Evolutionary conservation across 257 asterid genomes (phyloP).

Genomic region (Ligustrum vulgare): DNA sequence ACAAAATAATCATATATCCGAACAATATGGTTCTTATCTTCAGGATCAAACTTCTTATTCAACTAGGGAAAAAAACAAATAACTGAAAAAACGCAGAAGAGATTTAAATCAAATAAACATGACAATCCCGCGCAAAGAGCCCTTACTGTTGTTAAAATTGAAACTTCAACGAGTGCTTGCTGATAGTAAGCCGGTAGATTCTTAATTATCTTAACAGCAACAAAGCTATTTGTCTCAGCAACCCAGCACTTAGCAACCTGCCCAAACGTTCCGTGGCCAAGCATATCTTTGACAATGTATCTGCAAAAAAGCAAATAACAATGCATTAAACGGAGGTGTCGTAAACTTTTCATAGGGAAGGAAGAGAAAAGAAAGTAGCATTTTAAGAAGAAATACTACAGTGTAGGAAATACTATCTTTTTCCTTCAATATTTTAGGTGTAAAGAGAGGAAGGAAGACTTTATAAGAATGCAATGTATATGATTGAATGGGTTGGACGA

Average conservation of each 20-base stretch:
- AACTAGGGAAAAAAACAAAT: slow-evolving; percentile 49
- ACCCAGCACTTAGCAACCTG: slow-evolving; percentile 99
- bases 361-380: slow-evolving; percentile 15
- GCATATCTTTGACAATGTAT: slow-evolving; percentile 87
- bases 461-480: not conserved
- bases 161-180: slow-evolving; percentile 98
- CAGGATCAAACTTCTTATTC: slow-evolving; percentile 96
- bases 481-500: not conserved
- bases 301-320: slow-evolving; percentile 47
- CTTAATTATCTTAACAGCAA: slow-evolving; percentile 95
- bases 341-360: slow-evolving; percentile 22
- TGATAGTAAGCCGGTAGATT: slow-evolving; percentile 98
- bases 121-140: slow-evolving; percentile 26
- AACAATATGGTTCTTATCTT: slow-evolving; percentile 98
- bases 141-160: slow-evolving; percentile 80
- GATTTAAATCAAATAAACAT: slow-evolving; percentile 29
- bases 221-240: slow-evolving; percentile 66
- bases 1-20: slow-evolving; percentile 95
- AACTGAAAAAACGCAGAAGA: slow-evolving; percentile 18
- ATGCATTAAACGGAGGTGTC: slow-evolving; percentile 17
- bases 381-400: slow-evolving; percentile 3
- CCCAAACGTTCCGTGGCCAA: slow-evolving; percentile 99
- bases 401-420: not conserved
- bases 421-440: not conserved
- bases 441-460: slow-evolving; percentile 2